Evolutionary conservation across 2,329 filamentous ascomycete genomes (phyloP).

Genomic region (Pyrenophora teres): DNA sequence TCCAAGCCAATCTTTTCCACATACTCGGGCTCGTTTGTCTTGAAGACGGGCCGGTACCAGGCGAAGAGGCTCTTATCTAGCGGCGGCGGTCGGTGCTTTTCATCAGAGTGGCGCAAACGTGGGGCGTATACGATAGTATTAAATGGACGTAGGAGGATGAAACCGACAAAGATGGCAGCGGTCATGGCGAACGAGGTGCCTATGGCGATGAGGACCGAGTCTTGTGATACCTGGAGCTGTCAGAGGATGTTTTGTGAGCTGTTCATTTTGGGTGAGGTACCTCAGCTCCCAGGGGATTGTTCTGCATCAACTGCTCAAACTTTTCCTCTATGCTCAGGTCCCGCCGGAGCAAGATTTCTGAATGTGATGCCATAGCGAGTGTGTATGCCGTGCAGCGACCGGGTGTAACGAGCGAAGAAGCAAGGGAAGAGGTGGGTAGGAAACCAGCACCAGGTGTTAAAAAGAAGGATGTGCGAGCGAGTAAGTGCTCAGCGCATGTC

Average conservation of each 20-base stretch:
- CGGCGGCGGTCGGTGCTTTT: slow-evolving; percentile 84
- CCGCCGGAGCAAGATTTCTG: slow-evolving; percentile 29
- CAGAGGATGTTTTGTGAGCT: slow-evolving; percentile 6
- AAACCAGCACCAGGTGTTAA: neutral
- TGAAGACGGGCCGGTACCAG: slow-evolving; percentile 80
- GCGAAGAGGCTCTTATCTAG: slow-evolving; percentile 86
- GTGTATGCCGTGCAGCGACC: slow-evolving; percentile 12
- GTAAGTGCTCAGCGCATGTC: slow-evolving; percentile 4
- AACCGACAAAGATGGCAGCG: slow-evolving; percentile 72
- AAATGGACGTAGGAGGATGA: slow-evolving; percentile 88
- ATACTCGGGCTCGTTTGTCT: slow-evolving; percentile 75
- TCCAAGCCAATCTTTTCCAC: slow-evolving; percentile 88
- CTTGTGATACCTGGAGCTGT: slow-evolving; percentile 55
- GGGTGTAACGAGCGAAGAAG: slow-evolving; percentile 9
- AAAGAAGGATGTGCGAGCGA: neutral
- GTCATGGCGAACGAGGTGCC: slow-evolving; percentile 80
- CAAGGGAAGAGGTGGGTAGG: neutral
- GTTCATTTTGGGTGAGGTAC: slow-evolving; percentile 17
- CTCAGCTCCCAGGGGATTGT: slow-evolving; percentile 35
- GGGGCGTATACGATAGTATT: slow-evolving; percentile 94
- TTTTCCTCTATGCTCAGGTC: slow-evolving; percentile 38
- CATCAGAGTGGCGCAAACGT: slow-evolving; percentile 88
- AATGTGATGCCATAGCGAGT: slow-evolving; percentile 27
- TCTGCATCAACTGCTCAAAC: slow-evolving; percentile 36
- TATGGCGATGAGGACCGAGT: slow-evolving; percentile 77